These are phyloP conservation scores for Tolypocladium paradoxum DNA, from an alignment of 2,329 filamentous ascomycete species.

Conservation along the genomic window DNA sequence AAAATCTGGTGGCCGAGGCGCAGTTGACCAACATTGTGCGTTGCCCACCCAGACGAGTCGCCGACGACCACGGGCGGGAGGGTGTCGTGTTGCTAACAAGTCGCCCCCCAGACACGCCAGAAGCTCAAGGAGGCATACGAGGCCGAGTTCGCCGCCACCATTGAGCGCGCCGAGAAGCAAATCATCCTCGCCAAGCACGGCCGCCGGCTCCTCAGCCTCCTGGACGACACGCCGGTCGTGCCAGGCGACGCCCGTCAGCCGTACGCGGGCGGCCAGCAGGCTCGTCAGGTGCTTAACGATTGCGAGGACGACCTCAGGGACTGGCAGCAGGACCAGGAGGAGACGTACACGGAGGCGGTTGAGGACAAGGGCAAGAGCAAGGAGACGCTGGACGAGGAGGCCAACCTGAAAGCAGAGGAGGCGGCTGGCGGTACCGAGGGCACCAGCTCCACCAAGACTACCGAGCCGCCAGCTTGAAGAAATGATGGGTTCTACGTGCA, in stretches of 20 bases:
- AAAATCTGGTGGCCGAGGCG: slow-evolving; percentile 91
- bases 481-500: neutral
- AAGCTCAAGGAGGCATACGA: slow-evolving; percentile 95
- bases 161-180: slow-evolving; percentile 95
- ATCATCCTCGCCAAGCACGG: slow-evolving; percentile 88
- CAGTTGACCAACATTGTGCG: slow-evolving; percentile 88
- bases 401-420: neutral
- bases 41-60: slow-evolving; percentile 9
- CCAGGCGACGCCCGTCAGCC: slow-evolving; percentile 67
- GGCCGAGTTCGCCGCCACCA: slow-evolving; percentile 76
- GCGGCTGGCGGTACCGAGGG: neutral
- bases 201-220: slow-evolving; percentile 68
- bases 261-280: slow-evolving; percentile 56
- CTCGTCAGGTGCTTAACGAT: slow-evolving; percentile 80
- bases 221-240: slow-evolving; percentile 83
- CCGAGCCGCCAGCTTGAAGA: neutral
- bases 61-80: neutral
- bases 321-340: slow-evolving; percentile 49
- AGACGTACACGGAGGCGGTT: slow-evolving; percentile 15
- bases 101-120: slow-evolving; percentile 62
- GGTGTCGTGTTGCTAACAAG: neutral
- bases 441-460: neutral
- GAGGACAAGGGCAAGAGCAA: slow-evolving; percentile 17
- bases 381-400: slow-evolving; percentile 8
- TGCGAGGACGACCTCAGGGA: slow-evolving; percentile 78